Percentiles rank a stretch among this genome's conserved stretches.
Conservation (phyloP, 352 stramenopile genomes). For the Pythium aphanidermatum region DNA sequence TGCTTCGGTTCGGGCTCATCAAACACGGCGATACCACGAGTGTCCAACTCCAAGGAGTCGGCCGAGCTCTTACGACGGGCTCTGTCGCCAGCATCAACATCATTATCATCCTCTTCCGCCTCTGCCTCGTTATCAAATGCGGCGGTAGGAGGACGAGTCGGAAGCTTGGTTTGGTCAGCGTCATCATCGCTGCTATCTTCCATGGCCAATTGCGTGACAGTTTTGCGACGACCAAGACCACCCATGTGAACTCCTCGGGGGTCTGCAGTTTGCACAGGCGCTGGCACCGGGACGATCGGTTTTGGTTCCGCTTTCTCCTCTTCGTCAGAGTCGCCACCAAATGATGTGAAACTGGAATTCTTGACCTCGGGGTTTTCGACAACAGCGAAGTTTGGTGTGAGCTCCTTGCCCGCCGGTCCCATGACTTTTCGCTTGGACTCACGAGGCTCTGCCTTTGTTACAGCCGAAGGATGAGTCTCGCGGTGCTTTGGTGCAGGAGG, state of each 20-base stretch:
- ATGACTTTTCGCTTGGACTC: conserved; percentile 20
- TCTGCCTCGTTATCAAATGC: conserved; percentile 30
- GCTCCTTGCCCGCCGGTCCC: not conserved
- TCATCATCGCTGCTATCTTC: conserved; percentile 80
- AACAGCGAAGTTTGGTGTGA: conserved; percentile 70
- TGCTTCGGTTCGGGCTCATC: conserved; percentile 45
- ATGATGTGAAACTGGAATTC: conserved; percentile 79
- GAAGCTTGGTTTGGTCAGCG: conserved; percentile 46
- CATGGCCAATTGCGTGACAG: conserved; percentile 54
- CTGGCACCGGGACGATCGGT: conserved; percentile 29
- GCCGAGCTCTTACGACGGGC: conserved; percentile 59
- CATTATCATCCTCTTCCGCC: conserved; percentile 37
- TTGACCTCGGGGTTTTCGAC: conserved; percentile 51
- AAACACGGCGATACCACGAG: conserved; percentile 62
- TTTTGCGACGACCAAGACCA: conserved; percentile 61
- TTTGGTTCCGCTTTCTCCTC: conserved; percentile 69
- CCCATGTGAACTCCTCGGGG: conserved; percentile 51
- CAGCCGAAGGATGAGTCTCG: conserved; percentile 10
- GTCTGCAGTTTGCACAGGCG: conserved; percentile 27
- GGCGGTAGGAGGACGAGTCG: conserved; percentile 43
- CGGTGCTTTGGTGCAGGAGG: conserved; percentile 21
- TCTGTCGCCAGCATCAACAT: conserved; percentile 15
- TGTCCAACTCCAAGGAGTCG: conserved; percentile 79
- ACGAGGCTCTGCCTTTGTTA: not conserved
- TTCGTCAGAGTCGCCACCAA: conserved; percentile 76